A percentile compares a stretch with the other conserved stretches of the same genome.
These are phyloP conservation scores for Nigrospora osmanthi DNA, from an alignment of 2,329 filamentous ascomycete species.

Conservation along the genomic window DNA sequence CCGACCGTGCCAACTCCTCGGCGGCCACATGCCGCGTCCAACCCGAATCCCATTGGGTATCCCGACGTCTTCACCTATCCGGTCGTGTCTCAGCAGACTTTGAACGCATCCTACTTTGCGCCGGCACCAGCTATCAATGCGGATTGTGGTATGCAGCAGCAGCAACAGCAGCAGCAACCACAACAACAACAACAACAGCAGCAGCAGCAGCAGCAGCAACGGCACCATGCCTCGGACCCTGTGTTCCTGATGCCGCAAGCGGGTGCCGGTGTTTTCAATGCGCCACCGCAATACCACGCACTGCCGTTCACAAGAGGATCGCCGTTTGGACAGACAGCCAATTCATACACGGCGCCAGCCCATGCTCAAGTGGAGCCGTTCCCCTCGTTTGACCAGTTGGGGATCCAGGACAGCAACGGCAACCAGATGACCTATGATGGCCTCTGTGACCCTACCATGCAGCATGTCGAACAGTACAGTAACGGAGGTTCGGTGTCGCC, in stretches of 20 bases:
- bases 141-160: not conserved
- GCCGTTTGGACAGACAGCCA: slow-evolving; percentile 14
- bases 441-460: slow-evolving; percentile 20
- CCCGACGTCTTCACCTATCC: slow-evolving; percentile 8
- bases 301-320: slow-evolving; percentile 21
- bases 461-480: slow-evolving; percentile 25
- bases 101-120: slow-evolving; percentile 9
- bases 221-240: slow-evolving; percentile 4
- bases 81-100: slow-evolving; percentile 8
- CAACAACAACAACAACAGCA: not conserved
- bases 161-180: not conserved
- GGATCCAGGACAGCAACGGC: slow-evolving; percentile 24
- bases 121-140: too few species aligned
- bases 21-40: slow-evolving; percentile 7
- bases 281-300: slow-evolving; percentile 15
- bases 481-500: slow-evolving; percentile 34
- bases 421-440: slow-evolving; percentile 22
- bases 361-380: slow-evolving; percentile 26
- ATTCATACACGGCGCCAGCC: slow-evolving; percentile 22
- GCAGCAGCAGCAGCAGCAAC: not conserved
- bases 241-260: slow-evolving; percentile 14
- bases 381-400: slow-evolving; percentile 26
- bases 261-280: slow-evolving; percentile 9
- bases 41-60: slow-evolving; percentile 12
- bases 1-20: slow-evolving; percentile 12